These are phyloP conservation scores for Oryza glumipatula DNA, from an alignment of 176 grass and related monocot species.

Conservation along the genomic window DNA sequence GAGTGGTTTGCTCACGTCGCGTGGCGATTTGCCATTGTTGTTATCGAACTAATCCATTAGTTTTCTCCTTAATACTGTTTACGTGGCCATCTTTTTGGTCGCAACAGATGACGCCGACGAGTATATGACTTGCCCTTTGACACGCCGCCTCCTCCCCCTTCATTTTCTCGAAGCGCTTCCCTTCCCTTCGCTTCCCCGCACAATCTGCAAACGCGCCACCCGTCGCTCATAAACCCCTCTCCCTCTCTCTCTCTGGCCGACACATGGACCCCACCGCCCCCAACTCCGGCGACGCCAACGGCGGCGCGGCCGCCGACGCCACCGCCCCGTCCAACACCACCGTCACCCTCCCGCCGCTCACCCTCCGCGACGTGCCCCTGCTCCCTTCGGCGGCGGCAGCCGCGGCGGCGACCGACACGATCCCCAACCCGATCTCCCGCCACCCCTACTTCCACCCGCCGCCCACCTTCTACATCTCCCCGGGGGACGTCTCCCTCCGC, in stretches of 20 bases:
- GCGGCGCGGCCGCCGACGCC: background rate
- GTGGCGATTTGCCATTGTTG: background rate
- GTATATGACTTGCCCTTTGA: constrained; percentile 7
- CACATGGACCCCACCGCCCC: constrained; percentile 47
- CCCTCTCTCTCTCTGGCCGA: background rate
- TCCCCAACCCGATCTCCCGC: constrained; percentile 68
- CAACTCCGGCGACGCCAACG: constrained; percentile 2
- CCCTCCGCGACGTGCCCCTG: constrained; percentile 53
- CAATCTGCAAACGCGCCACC: background rate
- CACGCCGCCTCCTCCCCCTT: constrained; percentile 7
- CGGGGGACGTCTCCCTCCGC: constrained; percentile 70
- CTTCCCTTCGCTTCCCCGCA: background rate
- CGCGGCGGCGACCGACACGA: background rate
- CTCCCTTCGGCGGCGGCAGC: background rate
- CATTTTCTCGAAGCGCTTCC: constrained; percentile 10
- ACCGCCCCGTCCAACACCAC: constrained; percentile 37
- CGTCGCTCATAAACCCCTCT: constrained; percentile 19
- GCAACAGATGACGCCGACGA: background rate
- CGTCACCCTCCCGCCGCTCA: constrained; percentile 48
- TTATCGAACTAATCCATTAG: background rate
- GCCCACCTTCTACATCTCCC: constrained; percentile 77
- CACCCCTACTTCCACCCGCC: constrained; percentile 63
- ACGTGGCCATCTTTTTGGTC: constrained; percentile 17
- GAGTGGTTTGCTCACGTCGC: background rate
- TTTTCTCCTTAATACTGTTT: background rate